phyloP scores from a whole-genome alignment of 2,329 filamentous ascomycete species.

The Monosporascus sp. region DNA sequence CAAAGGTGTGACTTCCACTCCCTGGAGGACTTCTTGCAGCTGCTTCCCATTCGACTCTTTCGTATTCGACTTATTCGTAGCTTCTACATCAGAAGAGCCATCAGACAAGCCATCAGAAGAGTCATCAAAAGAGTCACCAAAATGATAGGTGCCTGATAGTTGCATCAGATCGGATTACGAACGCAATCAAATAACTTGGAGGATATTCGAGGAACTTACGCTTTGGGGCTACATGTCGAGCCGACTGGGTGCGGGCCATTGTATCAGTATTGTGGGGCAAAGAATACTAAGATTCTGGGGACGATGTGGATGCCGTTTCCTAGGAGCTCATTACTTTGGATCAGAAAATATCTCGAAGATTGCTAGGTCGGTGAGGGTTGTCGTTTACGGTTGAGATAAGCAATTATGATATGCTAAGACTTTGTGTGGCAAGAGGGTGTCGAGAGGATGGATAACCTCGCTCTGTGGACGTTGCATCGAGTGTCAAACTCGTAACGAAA shows the following conservation, averaged over 20 bases:
- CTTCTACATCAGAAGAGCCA: neutral
- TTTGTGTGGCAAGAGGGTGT: no score
- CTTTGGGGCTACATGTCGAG: no score
- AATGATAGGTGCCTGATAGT: no score
- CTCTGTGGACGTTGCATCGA: no score
- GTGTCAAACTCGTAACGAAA: no score
- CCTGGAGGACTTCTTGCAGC: constrained; percentile 4
- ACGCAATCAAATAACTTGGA: neutral
- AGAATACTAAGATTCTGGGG: neutral
- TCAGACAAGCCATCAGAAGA: neutral
- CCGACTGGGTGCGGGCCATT: neutral
- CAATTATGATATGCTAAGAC: no score
- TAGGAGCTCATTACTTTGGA: no score
- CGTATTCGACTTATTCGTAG: neutral
- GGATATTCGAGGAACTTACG: neutral
- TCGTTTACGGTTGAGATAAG: no score
- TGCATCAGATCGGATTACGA: neutral
- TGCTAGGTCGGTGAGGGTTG: no score
- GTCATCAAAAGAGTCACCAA: neutral
- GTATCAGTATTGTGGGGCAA: neutral
- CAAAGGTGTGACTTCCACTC: constrained; percentile 4
- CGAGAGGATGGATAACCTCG: no score
- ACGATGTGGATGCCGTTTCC: neutral
- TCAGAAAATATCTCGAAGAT: no score
- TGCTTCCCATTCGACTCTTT: neutral